Evolutionary conservation across 2,329 filamentous ascomycete genomes (phyloP).

Genomic region (Rhinocladiella similis): DNA sequence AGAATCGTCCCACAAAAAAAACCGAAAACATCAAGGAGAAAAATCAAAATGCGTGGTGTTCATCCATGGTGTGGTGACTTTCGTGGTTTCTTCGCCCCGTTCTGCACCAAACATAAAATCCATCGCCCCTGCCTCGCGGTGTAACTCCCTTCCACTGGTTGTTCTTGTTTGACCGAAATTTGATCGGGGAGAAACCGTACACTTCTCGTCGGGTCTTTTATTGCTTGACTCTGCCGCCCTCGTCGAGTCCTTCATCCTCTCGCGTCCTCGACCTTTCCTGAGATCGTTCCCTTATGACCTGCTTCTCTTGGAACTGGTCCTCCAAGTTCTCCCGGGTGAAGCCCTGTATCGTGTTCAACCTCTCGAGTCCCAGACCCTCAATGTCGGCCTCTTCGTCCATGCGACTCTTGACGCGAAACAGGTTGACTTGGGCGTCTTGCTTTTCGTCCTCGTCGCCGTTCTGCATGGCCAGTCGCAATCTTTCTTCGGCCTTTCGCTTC

Average conservation of each 20-base stretch:
- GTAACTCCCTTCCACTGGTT: too few relatives aligned
- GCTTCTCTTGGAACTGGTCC: not conserved
- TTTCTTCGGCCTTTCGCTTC: conserved; percentile 34
- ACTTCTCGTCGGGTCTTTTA: too few relatives aligned
- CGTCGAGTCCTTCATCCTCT: not conserved
- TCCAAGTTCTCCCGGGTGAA: conserved; percentile 10
- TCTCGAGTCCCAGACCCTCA: conserved; percentile 16
- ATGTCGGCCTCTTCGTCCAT: conserved; percentile 14
- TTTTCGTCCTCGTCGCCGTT: conserved; percentile 29
- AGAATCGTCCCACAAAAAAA: too few relatives aligned
- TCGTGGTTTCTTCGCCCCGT: too few relatives aligned
- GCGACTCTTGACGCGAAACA: conserved; percentile 17
- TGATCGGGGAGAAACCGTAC: too few relatives aligned
- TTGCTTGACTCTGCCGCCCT: not conserved
- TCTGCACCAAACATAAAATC: too few relatives aligned
- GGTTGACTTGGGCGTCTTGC: conserved; percentile 24
- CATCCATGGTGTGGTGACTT: too few relatives aligned
- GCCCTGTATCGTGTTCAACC: conserved; percentile 17
- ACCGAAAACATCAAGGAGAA: too few relatives aligned
- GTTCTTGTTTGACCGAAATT: too few relatives aligned
- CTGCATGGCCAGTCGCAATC: conserved; percentile 21
- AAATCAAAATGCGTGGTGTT: too few relatives aligned
- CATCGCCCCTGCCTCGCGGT: too few relatives aligned
- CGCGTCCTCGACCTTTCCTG: not conserved
- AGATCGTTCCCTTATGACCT: not conserved